phyloP scores from a whole-genome alignment of 495 filamentous ascomycete species.

The Echria macrotheca region DNA sequence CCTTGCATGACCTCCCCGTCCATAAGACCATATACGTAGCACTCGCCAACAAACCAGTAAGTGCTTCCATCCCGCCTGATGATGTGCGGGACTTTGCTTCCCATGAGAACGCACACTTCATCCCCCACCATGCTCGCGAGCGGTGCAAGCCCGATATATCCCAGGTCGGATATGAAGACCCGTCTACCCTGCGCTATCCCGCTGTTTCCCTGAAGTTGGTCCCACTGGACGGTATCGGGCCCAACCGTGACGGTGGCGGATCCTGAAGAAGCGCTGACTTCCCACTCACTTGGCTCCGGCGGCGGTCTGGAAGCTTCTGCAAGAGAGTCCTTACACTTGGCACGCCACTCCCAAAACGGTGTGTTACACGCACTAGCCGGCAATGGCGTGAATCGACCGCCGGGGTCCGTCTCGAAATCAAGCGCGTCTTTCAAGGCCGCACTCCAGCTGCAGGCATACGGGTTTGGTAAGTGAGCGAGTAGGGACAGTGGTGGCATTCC shows the following conservation, averaged over 20 bases:
- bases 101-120: conserved; percentile 1
- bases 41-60: conserved; percentile 1
- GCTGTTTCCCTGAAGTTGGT: neutral
- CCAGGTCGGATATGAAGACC: neutral
- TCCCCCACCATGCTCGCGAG: neutral
- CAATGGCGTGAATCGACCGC: neutral
- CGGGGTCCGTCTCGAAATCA: neutral
- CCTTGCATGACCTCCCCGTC: neutral
- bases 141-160: neutral
- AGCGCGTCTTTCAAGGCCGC: neutral
- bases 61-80: neutral
- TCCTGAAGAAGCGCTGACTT: neutral
- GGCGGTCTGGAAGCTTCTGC: neutral
- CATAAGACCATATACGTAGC: neutral
- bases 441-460: neutral
- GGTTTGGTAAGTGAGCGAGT: neutral
- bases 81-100: conserved; percentile 2
- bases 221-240: neutral
- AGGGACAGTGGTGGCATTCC: neutral
- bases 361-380: neutral
- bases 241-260: neutral
- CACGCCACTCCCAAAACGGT: neutral
- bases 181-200: neutral
- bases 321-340: neutral
- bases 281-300: neutral